Evolutionary conservation across 2,329 filamentous ascomycete genomes (phyloP), one percentile per base, ranked within the genome.

Genomic region (Talaromyces sp.): DNA sequence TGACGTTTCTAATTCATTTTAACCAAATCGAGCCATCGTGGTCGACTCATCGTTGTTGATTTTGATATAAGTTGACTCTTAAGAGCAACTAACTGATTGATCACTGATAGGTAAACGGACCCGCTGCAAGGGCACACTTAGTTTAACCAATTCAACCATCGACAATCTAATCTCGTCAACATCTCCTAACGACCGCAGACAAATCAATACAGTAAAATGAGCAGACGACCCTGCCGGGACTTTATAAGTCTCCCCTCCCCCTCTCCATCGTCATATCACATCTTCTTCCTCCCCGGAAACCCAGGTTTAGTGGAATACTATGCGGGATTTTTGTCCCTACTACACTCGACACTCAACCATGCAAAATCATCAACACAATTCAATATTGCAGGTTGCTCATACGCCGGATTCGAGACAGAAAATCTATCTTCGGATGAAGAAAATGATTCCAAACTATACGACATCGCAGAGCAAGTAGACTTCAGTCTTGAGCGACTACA

Each of bases 201-300:
- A 28, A 28, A 3, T 28, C 7, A 35, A 21, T 19, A 51, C 21
- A 37, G 4, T 17, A 48, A 21, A 31, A 57, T 40, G 55, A 41
- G 9, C 41, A 48, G 21, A 40, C 21, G 17, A 1, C 19, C 25
- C 31, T n/a, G 17, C 5, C 37, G 40, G 36, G 58, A 60, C 40
- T 39, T 54, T 35, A 50, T 60, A 25, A 17, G 2, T 7, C 35
- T 41, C 8, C 40, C 53, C 1, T 46, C 58, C 1, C 48, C 31
- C 1, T 39, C 48, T 8, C 19, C 53, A 11, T 41, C 54, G 2
- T 37, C 50, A 21, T 60, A 57, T 15, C 58, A 60, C 50, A 60
- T 60, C 28, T 60, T 60, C 50, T 57, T 60, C 22, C 58, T 60
- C 8, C 58, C 58, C 33, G 58, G 58, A 6, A 60, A 60, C n/a